Conservation (phyloP, 2,329 filamentous ascomycete species). For the Curvularia spicifera region DNA sequence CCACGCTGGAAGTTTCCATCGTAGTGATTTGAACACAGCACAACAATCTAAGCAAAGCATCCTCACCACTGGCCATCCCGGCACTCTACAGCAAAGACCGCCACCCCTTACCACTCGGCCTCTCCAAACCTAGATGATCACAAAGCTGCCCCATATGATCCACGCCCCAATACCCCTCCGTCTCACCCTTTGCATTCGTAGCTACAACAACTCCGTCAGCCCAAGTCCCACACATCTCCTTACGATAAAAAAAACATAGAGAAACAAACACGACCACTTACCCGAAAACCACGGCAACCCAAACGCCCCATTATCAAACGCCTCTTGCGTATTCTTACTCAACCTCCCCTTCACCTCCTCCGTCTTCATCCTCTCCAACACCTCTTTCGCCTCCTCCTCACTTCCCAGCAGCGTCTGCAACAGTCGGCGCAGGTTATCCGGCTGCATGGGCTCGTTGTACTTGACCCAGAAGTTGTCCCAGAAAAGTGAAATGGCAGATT, state of each 20-base stretch:
- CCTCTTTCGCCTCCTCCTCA: constrained; percentile 50
- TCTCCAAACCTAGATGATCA: constrained; percentile 60
- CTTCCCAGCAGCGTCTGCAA: constrained; percentile 57
- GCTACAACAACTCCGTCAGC: constrained; percentile 43
- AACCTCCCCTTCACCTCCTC: constrained; percentile 57
- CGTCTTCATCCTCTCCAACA: constrained; percentile 49
- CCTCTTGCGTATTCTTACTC: constrained; percentile 57
- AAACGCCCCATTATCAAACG: constrained; percentile 63
- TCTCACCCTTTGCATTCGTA: constrained; percentile 60
- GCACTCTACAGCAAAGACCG: constrained; percentile 47
- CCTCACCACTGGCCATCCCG: neutral
- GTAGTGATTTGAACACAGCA: neutral
- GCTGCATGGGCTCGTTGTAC: constrained; percentile 53
- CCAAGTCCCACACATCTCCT: neutral
- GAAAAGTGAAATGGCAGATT: constrained; percentile 53
- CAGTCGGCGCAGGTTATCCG: constrained; percentile 54
- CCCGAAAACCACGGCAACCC: constrained; percentile 65
- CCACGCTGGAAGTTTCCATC: neutral
- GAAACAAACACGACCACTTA: constrained; percentile 22
- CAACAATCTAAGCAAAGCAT: neutral
- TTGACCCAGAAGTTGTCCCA: constrained; percentile 62
- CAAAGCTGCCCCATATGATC: constrained; percentile 65
- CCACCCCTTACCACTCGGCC: constrained; percentile 45
- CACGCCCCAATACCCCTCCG: constrained; percentile 65
- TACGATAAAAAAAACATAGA: neutral